Evolutionary conservation across 1,284 basidiomycete species (phyloP).

Genomic region (Cystobasidium slooffiae): DNA sequence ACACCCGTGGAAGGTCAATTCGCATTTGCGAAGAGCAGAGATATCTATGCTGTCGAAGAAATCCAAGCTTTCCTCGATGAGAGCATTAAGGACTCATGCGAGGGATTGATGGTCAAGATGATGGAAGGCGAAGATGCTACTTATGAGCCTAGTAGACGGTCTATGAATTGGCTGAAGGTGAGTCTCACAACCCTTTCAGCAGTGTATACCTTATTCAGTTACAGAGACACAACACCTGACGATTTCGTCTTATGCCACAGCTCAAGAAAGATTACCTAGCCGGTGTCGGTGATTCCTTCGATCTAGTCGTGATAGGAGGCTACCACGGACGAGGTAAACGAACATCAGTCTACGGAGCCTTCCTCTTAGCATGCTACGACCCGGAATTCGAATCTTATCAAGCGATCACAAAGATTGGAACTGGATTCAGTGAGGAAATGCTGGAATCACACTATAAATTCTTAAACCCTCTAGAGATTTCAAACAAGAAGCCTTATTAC

Average conservation of each 20-base stretch:
- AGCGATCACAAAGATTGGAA: constrained; percentile 98
- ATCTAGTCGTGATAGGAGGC: constrained; percentile 93
- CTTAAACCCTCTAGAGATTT: constrained; percentile 73
- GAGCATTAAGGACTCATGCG: constrained; percentile 96
- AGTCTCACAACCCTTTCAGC: constrained; percentile 40
- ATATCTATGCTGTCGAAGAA: constrained; percentile 87
- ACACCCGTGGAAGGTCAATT: constrained; percentile 85
- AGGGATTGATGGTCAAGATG: constrained; percentile 99
- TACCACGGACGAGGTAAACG: constrained; percentile 98
- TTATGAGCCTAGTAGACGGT: constrained; percentile 92
- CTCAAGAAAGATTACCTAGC: constrained; percentile 96
- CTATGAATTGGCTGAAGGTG: constrained; percentile 98
- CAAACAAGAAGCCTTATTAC: constrained; percentile 60
- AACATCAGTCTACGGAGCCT: constrained; percentile 93
- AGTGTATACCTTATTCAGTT: not conserved
- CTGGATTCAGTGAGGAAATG: constrained; percentile 92
- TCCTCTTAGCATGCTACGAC: constrained; percentile 93
- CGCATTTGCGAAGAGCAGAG: constrained; percentile 86
- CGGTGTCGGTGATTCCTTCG: constrained; percentile 96
- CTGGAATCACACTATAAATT: constrained; percentile 81
- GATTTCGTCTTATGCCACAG: constrained; percentile 59
- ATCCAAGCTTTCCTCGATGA: constrained; percentile 94
- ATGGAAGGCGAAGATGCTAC: constrained; percentile 84
- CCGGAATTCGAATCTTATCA: constrained; percentile 87
- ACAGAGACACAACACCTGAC: constrained; percentile 43